A percentile compares a stretch with the other conserved stretches of the same genome.
These are phyloP conservation scores for Colletotrichum eleusines DNA, from an alignment of 2,329 filamentous ascomycete genomes.

Conservation along the genomic window DNA sequence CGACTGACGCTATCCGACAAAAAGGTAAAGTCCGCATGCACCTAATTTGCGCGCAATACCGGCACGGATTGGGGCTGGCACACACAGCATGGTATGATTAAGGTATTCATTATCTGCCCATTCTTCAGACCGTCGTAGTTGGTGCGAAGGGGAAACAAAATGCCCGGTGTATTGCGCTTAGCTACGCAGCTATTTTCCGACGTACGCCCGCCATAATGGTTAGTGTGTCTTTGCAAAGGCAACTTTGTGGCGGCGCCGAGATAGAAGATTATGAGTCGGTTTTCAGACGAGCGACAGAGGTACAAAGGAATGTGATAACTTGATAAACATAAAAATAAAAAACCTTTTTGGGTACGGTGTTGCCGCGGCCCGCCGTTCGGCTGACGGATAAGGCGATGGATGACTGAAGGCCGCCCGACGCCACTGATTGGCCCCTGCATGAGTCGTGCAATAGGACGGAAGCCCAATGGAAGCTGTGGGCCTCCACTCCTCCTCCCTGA, in stretches of 20 bases:
- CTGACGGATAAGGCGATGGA: constrained; percentile 31
- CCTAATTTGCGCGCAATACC: constrained; percentile 2
- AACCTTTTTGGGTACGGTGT: constrained; percentile 7
- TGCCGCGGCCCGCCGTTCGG: constrained; percentile 31
- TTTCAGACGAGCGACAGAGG: not conserved
- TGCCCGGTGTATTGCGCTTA: not conserved
- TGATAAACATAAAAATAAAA: not conserved
- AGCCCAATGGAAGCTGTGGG: constrained; percentile 37
- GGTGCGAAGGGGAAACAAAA: not conserved
- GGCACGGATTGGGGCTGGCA: too few relatives aligned
- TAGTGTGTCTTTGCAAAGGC: not conserved
- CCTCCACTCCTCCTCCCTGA: not conserved
- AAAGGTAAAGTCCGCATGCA: not conserved
- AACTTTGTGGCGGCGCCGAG: not conserved
- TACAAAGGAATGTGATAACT: not conserved
- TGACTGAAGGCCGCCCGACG: constrained; percentile 22
- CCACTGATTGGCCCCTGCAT: constrained; percentile 39
- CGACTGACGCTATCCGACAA: not conserved
- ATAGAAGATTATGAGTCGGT: too few relatives aligned
- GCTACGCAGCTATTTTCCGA: not conserved
- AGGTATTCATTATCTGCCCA: constrained; percentile 12
- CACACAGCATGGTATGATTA: not conserved
- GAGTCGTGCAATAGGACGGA: constrained; percentile 37
- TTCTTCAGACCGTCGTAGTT: not conserved
- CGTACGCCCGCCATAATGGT: not conserved